Base-by-base conservation (phyloP, 345 rosid species). In the Toxicodendron radicans region DNA sequence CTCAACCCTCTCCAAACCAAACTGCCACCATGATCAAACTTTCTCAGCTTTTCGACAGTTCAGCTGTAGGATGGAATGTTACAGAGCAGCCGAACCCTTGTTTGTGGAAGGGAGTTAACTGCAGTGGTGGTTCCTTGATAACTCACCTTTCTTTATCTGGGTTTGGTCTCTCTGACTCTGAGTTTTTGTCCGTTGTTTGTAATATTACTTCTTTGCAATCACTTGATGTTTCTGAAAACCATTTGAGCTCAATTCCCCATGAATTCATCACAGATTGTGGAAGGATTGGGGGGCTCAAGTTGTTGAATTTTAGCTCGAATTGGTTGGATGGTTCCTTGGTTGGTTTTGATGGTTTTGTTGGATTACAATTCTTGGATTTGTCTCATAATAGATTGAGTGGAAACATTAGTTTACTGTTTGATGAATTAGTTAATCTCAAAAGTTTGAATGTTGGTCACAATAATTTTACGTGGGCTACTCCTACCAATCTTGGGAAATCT, bases 181-280 rank as follows among this genome's bases (percentile, higher is more conserved):
- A 75, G 3, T 67, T 86, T 75, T 71, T 92, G 32, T 74, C 91
- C 56, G 38, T 71, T 41, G 71, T 82, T 66, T 94, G 91, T 85
- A 56, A 82, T 63, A 82, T 92, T 76, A 60, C 73, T 51, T 82
- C 98, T 77, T 77, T 90, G 73, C 84, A 77, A 78, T 73, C 46
- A 65, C 91, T 94, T 53, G 84, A 90, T 66, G 76, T 81, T 32
- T 92, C 95, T 23, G 12, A 58, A 77, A 94, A 90, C 83, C 21
- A 3, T 2, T 80, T 94, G 46, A 18, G 66, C 73, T 81, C 78
- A 66, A 84, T 92, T 71, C 92, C 94, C 24, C 66, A 16, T 53
- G 87, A 56, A 51, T 90, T 89, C 73, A 20, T 85, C 38, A 59
- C 41, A 24, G 58, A 48, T 20, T 89, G 98, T 61, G 85, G 87